These are phyloP conservation scores for Ceratocystiopsis sp. DNA, from an alignment of 2,329 filamentous ascomycete species.

Conservation along the genomic window DNA sequence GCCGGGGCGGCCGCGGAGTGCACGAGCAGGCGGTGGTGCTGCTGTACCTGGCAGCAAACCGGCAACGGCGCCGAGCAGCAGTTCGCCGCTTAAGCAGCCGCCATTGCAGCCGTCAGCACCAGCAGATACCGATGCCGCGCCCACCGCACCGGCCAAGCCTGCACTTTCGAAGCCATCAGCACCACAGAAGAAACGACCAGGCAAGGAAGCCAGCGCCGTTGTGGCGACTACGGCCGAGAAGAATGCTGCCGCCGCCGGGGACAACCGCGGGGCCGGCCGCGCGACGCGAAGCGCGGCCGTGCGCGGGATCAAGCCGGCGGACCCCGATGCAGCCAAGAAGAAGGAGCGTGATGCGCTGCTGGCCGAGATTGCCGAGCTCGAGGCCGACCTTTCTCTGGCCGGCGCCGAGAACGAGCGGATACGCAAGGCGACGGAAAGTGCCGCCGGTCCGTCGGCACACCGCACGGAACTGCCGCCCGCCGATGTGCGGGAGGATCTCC, in stretches of 20 bases:
- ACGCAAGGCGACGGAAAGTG: slow-evolving; percentile 10
- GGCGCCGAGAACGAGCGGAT: slow-evolving; percentile 41
- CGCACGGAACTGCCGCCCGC: too few relatives aligned
- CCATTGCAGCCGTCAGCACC: slow-evolving; percentile 8
- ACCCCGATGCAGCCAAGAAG: slow-evolving; percentile 31
- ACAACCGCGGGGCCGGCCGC: background rate
- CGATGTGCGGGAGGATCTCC: too few relatives aligned
- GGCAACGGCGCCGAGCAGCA: slow-evolving; percentile 20
- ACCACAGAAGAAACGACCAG: too few relatives aligned
- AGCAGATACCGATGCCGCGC: too few relatives aligned
- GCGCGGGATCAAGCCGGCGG: slow-evolving; percentile 23
- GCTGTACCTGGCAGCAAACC: background rate
- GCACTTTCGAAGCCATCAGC: too few relatives aligned
- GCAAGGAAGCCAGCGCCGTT: too few relatives aligned
- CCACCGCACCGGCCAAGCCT: too few relatives aligned
- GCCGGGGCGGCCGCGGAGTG: slow-evolving; percentile 7
- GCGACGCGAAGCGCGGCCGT: slow-evolving; percentile 12
- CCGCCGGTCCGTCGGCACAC: too few relatives aligned
- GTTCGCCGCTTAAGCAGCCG: slow-evolving; percentile 32
- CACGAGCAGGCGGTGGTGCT: background rate
- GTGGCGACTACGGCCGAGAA: too few relatives aligned
- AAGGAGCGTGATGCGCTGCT: slow-evolving; percentile 33
- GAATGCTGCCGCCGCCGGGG: too few relatives aligned
- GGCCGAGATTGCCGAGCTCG: slow-evolving; percentile 37
- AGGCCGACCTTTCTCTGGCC: slow-evolving; percentile 39